Conservation (phyloP, 805 yeast species). For the Candida dendrica region DNA sequence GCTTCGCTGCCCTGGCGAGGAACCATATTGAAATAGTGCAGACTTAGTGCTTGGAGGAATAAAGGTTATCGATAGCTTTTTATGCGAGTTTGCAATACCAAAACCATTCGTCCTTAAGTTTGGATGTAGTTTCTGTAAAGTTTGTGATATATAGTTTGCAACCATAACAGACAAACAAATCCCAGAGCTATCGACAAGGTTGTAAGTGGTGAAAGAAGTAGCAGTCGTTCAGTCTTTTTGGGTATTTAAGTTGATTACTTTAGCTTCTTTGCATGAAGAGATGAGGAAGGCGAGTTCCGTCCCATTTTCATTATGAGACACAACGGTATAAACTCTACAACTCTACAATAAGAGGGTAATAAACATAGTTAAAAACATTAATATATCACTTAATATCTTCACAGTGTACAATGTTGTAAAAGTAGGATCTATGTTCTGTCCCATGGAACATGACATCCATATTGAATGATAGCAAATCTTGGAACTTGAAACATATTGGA, state of each 20-base stretch:
- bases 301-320: too few relatives aligned
- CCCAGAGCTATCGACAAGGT: too few relatives aligned
- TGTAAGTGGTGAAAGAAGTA: too few relatives aligned
- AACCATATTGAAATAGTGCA: constrained; percentile 27
- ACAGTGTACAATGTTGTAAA: constrained; percentile 12
- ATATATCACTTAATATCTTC: constrained; percentile 7
- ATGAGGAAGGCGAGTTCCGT: too few relatives aligned
- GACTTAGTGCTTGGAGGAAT: constrained; percentile 34
- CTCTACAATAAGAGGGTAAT: too few relatives aligned
- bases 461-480: constrained; percentile 13
- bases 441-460: constrained; percentile 10
- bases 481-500: constrained; percentile 6
- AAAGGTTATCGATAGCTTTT: constrained; percentile 30
- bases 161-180: constrained; percentile 2
- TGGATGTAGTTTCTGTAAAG: constrained; percentile 26
- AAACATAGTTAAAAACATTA: too few relatives aligned
- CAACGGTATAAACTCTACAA: too few relatives aligned
- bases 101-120: constrained; percentile 32
- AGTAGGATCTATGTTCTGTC: constrained; percentile 13
- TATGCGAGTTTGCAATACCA: constrained; percentile 33
- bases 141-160: constrained; percentile 10
- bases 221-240: too few relatives aligned
- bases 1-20: constrained; percentile 28
- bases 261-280: too few relatives aligned
- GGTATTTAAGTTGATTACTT: too few relatives aligned